Percentiles rank a stretch among this genome's conserved stretches.
phyloP scores from a whole-genome alignment of 164 flowering plant genomes.

The Magnolia officinalis region DNA sequence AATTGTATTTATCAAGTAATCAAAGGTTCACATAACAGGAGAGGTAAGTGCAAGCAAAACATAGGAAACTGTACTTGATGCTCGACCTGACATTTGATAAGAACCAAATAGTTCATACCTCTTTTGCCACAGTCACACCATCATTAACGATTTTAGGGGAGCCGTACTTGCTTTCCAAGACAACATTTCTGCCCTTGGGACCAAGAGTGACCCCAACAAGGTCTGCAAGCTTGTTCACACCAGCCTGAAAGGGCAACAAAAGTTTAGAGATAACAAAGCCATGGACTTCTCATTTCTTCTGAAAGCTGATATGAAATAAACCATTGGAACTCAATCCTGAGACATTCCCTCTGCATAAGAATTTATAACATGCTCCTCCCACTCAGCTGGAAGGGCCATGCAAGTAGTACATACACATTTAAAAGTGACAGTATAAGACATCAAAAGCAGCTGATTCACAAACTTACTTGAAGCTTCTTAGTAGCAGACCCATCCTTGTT shows the following conservation, averaged over 20 bases:
- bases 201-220: constrained; percentile 98
- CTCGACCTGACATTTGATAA: no score
- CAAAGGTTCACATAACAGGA: no score
- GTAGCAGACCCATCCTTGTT: constrained; percentile 92
- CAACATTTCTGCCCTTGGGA: constrained; percentile 97
- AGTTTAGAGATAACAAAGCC: background rate
- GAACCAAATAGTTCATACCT: constrained; percentile 27
- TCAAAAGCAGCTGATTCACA: background rate
- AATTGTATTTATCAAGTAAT: no score
- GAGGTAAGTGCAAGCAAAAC: no score
- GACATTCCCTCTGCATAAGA: no score
- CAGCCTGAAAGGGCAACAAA: constrained; percentile 40
- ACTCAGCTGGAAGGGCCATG: background rate
- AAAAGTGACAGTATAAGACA: background rate
- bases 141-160: constrained; percentile 97
- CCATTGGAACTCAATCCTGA: no score
- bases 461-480: constrained; percentile 77
- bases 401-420: background rate
- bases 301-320: background rate
- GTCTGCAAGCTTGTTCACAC: constrained; percentile 98
- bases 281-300: background rate
- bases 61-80: no score
- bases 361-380: background rate
- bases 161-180: constrained; percentile 96
- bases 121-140: constrained; percentile 95